Percentiles rank a stretch among this genome's conserved stretches.
Conservation (phyloP, 2,329 filamentous ascomycete species). For the Canariomyces notabilis region DNA sequence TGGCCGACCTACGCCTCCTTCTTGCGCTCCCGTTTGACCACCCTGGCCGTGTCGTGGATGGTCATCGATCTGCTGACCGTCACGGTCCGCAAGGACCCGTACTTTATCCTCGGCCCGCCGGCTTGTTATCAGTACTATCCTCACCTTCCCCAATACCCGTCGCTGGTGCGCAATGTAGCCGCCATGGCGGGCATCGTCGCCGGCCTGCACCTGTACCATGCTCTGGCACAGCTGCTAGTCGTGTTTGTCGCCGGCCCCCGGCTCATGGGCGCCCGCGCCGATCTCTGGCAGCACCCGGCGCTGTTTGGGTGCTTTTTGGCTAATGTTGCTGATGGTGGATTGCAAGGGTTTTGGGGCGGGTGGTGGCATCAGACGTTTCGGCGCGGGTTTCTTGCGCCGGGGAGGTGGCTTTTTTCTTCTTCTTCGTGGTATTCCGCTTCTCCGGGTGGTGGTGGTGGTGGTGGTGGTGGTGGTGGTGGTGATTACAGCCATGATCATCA, state of each 20-base stretch:
- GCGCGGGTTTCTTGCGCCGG: slow-evolving; percentile 60
- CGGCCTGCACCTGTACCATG: slow-evolving; percentile 58
- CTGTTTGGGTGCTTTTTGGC: slow-evolving; percentile 49
- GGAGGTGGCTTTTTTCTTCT: slow-evolving; percentile 44
- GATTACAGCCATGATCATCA: too few species aligned
- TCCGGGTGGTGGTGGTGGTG: slow-evolving; percentile 30
- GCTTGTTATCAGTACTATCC: too few species aligned
- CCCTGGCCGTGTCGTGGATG: slow-evolving; percentile 56
- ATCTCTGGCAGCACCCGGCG: slow-evolving; percentile 51
- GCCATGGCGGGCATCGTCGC: slow-evolving; percentile 52
- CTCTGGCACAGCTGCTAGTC: slow-evolving; percentile 33
- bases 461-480: background rate
- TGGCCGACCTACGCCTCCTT: slow-evolving; percentile 41
- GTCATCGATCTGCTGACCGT: slow-evolving; percentile 65
- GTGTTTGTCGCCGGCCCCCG: slow-evolving; percentile 27
- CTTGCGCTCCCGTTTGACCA: slow-evolving; percentile 39
- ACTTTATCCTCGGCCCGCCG: slow-evolving; percentile 61
- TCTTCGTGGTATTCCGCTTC: too few species aligned
- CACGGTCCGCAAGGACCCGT: slow-evolving; percentile 69
- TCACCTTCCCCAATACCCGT: slow-evolving; percentile 39
- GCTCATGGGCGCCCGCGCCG: slow-evolving; percentile 42
- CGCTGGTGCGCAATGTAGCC: slow-evolving; percentile 51
- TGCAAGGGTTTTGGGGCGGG: slow-evolving; percentile 75
- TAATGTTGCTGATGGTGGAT: slow-evolving; percentile 60
- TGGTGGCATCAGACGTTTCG: slow-evolving; percentile 94